phyloP scores from a whole-genome alignment of 768 basidiomycete genomes.

The Boletus vermiculosoides region DNA sequence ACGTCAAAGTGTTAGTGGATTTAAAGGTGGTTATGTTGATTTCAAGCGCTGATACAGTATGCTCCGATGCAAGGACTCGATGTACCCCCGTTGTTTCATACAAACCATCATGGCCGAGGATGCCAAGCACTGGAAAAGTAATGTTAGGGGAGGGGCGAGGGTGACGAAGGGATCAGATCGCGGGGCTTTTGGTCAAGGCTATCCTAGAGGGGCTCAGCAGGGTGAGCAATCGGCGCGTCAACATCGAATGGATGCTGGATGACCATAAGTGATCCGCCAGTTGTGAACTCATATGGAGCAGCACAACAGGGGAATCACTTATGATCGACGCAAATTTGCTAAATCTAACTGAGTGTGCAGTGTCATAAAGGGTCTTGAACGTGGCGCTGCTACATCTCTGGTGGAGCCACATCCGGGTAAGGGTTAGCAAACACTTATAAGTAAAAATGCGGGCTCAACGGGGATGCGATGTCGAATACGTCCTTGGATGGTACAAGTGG shows the following conservation, averaged over 20 bases:
- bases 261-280: neutral
- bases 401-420: no score
- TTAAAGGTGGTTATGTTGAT: no score
- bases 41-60: neutral
- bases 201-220: neutral
- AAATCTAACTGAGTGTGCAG: neutral
- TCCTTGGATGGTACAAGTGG: neutral
- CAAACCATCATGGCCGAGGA: neutral
- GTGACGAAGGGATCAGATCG: neutral
- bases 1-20: neutral
- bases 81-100: neutral
- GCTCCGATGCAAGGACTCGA: neutral
- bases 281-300: neutral
- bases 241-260: neutral
- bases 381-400: no score
- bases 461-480: neutral
- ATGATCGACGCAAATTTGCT: neutral
- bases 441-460: no score
- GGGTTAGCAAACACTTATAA: neutral
- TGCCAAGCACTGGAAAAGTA: neutral
- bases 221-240: neutral
- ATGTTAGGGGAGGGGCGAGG: neutral
- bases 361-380: neutral
- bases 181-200: neutral
- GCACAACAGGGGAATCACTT: neutral